Evolutionary conservation across 2,329 filamentous ascomycete genomes (phyloP).

Genomic region (Exophiala viscosa): DNA sequence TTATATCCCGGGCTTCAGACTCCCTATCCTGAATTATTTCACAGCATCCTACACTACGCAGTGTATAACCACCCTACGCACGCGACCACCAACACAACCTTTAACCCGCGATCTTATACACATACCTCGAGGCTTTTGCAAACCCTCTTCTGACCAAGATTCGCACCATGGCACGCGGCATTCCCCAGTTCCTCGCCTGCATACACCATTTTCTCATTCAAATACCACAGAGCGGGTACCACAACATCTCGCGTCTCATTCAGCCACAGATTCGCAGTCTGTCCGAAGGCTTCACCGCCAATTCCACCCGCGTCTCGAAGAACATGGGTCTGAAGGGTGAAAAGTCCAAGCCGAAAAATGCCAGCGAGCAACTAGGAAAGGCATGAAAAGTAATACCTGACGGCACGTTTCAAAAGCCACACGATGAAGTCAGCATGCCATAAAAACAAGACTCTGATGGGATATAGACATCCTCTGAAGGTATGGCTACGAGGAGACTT

Average conservation of each 20-base stretch:
- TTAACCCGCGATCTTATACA: background rate
- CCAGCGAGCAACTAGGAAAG: too few species aligned
- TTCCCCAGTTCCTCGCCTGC: slow-evolving; percentile 23
- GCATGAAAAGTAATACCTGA: too few species aligned
- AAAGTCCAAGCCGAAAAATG: slow-evolving; percentile 1
- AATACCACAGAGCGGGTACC: slow-evolving; percentile 27
- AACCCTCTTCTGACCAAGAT: background rate
- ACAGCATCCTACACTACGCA: too few species aligned
- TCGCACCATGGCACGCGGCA: slow-evolving; percentile 19
- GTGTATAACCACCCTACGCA: too few species aligned
- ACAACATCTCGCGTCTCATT: slow-evolving; percentile 28
- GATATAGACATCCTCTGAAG: too few species aligned
- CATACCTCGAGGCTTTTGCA: background rate
- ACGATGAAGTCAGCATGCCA: too few species aligned
- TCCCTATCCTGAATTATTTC: too few species aligned
- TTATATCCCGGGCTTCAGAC: too few species aligned
- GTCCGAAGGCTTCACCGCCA: slow-evolving; percentile 24
- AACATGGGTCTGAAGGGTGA: slow-evolving; percentile 13
- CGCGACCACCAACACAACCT: too few species aligned
- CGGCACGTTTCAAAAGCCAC: too few species aligned
- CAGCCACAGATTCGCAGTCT: slow-evolving; percentile 28
- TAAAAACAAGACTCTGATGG: too few species aligned
- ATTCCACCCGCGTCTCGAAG: slow-evolving; percentile 2
- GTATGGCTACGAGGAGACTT: too few species aligned
- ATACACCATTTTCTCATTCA: slow-evolving; percentile 26